Evolutionary conservation across 2,329 filamentous ascomycete genomes (phyloP), one percentile per base, ranked within the genome.

Genomic region (Phoma sp.): DNA sequence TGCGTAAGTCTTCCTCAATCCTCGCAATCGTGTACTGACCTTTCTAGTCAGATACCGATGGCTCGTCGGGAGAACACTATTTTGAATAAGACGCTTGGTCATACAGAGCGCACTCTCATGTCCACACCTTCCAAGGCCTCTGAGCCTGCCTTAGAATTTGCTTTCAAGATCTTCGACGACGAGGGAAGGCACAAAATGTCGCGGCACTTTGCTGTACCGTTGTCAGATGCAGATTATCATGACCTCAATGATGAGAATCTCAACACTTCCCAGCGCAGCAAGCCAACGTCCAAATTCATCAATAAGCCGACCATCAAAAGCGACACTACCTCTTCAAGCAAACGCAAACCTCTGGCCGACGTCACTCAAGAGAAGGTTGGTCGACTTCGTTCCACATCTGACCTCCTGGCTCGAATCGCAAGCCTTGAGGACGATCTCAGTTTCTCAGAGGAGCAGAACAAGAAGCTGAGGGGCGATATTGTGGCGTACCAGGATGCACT

Each of bases 401-500:
- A 17, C 11, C 37, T 38, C 15, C 30, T 54, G 28, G 45, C 46
- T 42, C 25, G 32, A 15, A 49, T 54, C 14, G 28, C 29, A 9
- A 42, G 33, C 20, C 23, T 54, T 3, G 12, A 45, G 18, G 34
- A 54, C 25, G 40, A 39, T 23, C 45, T 54, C 9, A n/a, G 40
- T n/a, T 20, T 20, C 12, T 30, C 21, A 7, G 46, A 40, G 33
- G 17, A 26, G 5, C 14, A 40, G 33, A 34, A 45, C 26, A 12
- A 12, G 26, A 23, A 28, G 20, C n/a, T 53, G 50, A 47, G 34
- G 43, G 45, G 45, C 40, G 34, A 39, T 28, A 49, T 54, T 5
- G 45, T 46, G 14, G 51, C 51, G 14, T 49, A 54, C 18, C 26
- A 49, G 7, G 51, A 54, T 15, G 51, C 51, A 2, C 51, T 54